Percentiles rank a stretch among this genome's conserved stretches.
These are phyloP conservation scores for Ustulina deusta DNA, from an alignment of 2,329 filamentous ascomycete species.

Conservation along the genomic window DNA sequence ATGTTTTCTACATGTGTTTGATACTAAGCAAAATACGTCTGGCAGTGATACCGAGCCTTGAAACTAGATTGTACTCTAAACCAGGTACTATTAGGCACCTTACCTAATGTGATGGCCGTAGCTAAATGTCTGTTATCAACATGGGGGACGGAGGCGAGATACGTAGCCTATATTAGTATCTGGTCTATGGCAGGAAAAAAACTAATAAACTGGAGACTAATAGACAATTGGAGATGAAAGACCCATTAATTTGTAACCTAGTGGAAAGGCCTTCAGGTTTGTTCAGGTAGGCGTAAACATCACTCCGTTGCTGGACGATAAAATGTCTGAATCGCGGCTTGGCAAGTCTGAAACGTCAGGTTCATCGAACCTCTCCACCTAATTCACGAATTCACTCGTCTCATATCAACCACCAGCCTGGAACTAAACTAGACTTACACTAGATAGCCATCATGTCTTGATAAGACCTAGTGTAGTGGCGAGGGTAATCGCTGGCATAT, in stretches of 20 bases:
- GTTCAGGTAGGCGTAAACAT: slow-evolving; percentile 5
- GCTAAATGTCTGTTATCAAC: too few species aligned
- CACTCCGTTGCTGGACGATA: slow-evolving; percentile 8
- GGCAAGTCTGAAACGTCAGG: slow-evolving; percentile 35
- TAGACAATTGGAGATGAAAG: background rate
- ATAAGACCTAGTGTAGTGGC: background rate
- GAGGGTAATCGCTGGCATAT: background rate
- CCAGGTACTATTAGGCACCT: background rate
- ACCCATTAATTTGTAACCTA: slow-evolving; percentile 5
- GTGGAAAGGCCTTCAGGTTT: background rate
- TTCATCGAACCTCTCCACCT: slow-evolving; percentile 13
- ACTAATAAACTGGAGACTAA: slow-evolving; percentile 8
- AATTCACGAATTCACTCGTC: slow-evolving; percentile 20
- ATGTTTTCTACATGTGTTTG: background rate
- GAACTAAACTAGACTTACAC: background rate
- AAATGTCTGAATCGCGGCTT: slow-evolving; percentile 29
- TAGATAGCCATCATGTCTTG: background rate
- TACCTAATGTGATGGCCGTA: background rate
- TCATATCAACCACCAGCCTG: slow-evolving; percentile 12
- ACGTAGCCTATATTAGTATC: background rate
- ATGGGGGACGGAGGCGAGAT: background rate
- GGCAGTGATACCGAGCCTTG: background rate
- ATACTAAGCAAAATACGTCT: background rate
- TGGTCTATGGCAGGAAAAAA: background rate
- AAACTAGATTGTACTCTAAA: background rate